Conservation (phyloP, 176 grass and related monocot species). For the Lolium rigidum region DNA sequence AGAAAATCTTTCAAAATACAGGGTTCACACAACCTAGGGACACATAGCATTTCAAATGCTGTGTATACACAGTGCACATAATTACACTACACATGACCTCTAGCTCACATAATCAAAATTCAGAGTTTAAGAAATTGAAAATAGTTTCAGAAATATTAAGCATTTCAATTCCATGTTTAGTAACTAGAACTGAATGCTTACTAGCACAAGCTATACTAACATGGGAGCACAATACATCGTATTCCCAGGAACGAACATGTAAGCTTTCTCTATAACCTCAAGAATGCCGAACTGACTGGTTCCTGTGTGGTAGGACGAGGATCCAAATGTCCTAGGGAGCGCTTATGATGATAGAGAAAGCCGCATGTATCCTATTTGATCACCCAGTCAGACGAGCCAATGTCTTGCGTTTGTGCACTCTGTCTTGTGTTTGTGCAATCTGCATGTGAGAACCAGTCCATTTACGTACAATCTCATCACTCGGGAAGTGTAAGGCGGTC, state of each 20-base stretch:
- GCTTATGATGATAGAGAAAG: background rate
- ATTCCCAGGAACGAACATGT: background rate
- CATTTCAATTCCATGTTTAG: too few relatives aligned
- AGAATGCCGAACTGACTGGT: background rate
- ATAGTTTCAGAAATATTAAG: too few relatives aligned
- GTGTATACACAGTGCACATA: too few relatives aligned
- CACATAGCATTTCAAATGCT: too few relatives aligned
- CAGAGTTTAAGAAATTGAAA: too few relatives aligned
- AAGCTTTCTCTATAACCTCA: constrained; percentile 12
- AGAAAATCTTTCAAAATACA: too few relatives aligned
- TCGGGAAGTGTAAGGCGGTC: constrained; percentile 84
- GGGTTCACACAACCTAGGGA: too few relatives aligned
- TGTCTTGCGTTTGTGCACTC: too few relatives aligned
- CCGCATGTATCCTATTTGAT: background rate
- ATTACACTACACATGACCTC: too few relatives aligned
- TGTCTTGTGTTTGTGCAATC: constrained; percentile 19
- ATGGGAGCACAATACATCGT: constrained; percentile 25
- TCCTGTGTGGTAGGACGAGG: background rate
- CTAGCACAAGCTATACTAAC: too few relatives aligned
- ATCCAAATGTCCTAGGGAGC: constrained; percentile 13
- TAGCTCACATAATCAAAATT: too few relatives aligned
- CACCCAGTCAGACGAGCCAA: background rate
- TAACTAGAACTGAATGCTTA: too few relatives aligned
- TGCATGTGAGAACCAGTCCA: constrained; percentile 10
- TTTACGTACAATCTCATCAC: constrained; percentile 4